Base-by-base conservation (phyloP, 1,284 basidiomycete genomes). In the Porodaedalea pini region DNA sequence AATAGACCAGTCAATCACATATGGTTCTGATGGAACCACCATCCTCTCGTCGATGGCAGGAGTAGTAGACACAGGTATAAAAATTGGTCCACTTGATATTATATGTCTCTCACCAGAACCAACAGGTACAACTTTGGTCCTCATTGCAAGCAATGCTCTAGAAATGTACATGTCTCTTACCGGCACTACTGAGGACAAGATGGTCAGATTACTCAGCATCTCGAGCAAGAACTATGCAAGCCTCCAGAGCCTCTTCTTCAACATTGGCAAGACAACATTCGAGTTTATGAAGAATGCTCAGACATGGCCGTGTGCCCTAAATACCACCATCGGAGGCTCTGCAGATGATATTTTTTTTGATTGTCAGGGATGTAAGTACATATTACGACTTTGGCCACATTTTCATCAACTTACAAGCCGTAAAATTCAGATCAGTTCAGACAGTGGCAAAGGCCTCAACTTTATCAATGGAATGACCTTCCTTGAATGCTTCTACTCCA, bases 31-130 rank as follows among this genome's bases (percentile, higher is more conserved):
- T 4, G 75, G 68, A 13, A 69, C 67, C 29, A 80, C 83, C 54
- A 67, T 86, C 56, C 56, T 62, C 21, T 50, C 69, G 2, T 65
- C 60, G 32, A 79, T 77, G 15, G 77, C 82, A 25, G 85, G 85
- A 60, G 82, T 87, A 57, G 81, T 86, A 53, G 85, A 86, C 67
- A 85, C 83, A 23, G 81, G 80, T 56, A 75, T 61, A 17, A 62
- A 59, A 7, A 54, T 64, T 7, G 21, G 59, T 7, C 51, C 56
- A 5, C 51, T 39, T 7, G 34, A 31, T n/a, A 59, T 58, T 19
- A 44, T 44, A 8, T 61, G 62, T 44, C 39, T 63, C 17, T 43
- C 57, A 10, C 57, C 51, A 21, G 62, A 59, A 32, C 61, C 62
- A 13, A 66, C 62, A 11, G 62, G 62, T 49, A 64, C 62, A 11